Conservation (phyloP, 805 yeast genomes). For the Candida namnaoensis region DNA sequence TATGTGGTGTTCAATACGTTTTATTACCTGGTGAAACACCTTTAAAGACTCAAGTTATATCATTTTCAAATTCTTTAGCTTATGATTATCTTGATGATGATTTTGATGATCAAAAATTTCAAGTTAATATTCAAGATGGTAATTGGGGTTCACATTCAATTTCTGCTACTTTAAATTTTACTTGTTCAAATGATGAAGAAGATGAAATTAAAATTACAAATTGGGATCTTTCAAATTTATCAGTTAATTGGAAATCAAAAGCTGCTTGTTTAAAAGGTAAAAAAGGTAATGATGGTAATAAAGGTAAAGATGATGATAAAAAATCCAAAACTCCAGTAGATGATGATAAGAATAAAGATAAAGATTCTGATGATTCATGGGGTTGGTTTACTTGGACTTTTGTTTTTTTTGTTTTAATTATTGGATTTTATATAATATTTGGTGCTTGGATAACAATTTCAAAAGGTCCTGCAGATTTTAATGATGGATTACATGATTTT, state of each 20-base stretch:
- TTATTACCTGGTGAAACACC: slow-evolving; percentile 38
- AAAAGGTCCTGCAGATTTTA: slow-evolving; percentile 58
- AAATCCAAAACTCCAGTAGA: slow-evolving; percentile 4
- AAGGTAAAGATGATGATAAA: slow-evolving; percentile 16
- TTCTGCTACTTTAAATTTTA: slow-evolving; percentile 36
- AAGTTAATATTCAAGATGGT: slow-evolving; percentile 36
- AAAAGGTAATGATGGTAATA: no score
- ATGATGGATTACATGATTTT: slow-evolving; percentile 66
- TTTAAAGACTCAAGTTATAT: slow-evolving; percentile 51
- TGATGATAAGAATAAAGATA: slow-evolving; percentile 9
- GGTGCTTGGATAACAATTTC: slow-evolving; percentile 72
- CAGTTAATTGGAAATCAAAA: slow-evolving; percentile 28
- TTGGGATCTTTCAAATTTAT: slow-evolving; percentile 14
- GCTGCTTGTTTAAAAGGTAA: no score
- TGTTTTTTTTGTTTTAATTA: slow-evolving; percentile 58
- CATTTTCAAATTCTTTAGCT: slow-evolving; percentile 37
- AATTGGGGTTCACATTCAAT: slow-evolving; percentile 63
- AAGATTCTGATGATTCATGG: slow-evolving; percentile 37
- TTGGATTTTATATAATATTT: slow-evolving; percentile 64
- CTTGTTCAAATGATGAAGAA: slow-evolving; percentile 34
- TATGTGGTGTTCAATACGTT: slow-evolving; percentile 68
- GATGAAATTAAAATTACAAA: slow-evolving; percentile 19
- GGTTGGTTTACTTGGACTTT: slow-evolving; percentile 82
- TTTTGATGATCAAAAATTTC: slow-evolving; percentile 20
- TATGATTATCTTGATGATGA: slow-evolving; percentile 20